Percentiles rank a stretch among this genome's conserved stretches.
Evolutionary conservation across 2,329 filamentous ascomycete genomes (phyloP).

Genomic region (Ophiostoma sp.): DNA sequence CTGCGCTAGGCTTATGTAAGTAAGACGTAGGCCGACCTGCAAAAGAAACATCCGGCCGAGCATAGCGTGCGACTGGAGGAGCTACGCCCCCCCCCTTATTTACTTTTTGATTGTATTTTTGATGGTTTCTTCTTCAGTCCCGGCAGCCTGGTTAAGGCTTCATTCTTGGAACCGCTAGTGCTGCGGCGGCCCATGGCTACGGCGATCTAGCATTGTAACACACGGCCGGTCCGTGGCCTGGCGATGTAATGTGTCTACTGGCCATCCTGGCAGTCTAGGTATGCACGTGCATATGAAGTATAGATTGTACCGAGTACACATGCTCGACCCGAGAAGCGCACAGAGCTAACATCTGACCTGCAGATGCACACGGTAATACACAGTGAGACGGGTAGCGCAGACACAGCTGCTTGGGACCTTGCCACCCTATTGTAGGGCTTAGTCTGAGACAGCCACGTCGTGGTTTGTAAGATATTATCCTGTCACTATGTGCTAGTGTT

Average conservation of each 20-base stretch:
- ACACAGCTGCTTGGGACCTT: background rate
- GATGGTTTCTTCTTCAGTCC: background rate
- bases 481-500: background rate
- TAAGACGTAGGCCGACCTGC: background rate
- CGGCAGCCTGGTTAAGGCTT: background rate
- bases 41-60: background rate
- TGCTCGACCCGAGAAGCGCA: no score
- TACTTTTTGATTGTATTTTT: background rate
- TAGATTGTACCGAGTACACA: background rate
- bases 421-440: no score
- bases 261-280: background rate
- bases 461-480: no score
- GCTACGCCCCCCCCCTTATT: background rate
- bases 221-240: background rate
- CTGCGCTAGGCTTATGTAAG: conserved; percentile 12
- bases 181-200: background rate
- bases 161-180: conserved; percentile 5
- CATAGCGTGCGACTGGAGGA: background rate
- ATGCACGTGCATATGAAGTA: background rate
- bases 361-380: background rate
- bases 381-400: background rate
- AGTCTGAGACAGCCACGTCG: no score
- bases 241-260: background rate
- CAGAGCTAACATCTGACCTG: background rate
- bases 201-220: background rate